Base-by-base conservation (phyloP, 345 rosid genomes). In the Citrus hindsii region DNA sequence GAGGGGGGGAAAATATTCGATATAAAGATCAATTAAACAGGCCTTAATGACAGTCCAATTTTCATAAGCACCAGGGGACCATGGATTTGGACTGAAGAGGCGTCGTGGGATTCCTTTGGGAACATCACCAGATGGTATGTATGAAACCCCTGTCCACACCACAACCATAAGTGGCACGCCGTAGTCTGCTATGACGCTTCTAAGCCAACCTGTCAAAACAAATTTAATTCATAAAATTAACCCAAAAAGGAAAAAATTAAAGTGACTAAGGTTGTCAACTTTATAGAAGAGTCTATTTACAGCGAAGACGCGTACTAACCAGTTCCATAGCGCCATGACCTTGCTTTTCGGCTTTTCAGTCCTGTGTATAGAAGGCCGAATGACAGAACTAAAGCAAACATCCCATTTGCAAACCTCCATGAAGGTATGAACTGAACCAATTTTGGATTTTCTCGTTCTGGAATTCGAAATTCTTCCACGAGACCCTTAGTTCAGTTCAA, bases 131-230 rank as follows among this genome's bases (percentile, higher is more conserved):
- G 89, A 74, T 64, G 98, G 97, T 64, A 92, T 90, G 88, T 94
- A 96, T 53, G 99, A 94, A 81, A 87, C 80, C 66, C 88, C 97
- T 9, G 98, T 94, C 99, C 98, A 96, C 30, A 90, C 90, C 22
- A 95, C 87, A 76, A 95, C 97, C 98, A 95, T 90, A 56, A 95
- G 84, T 68, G 99, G 99, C 77, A 96, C 97, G 63, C 98, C 99
- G 76, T 91, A 95, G 85, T 93, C 98, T 75, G 99, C 98, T 82
- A 95, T 56, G 62, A 95, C 82, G 83, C 97, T 92, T 85, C 97
- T 87, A 59, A 94, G 88, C 95, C 91, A 91, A 80, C 99, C 98
- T 92, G 86, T 56, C 2, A 79, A 77, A 56, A 80, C 62, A 25
- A 58, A 9, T 16, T 59, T 27, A 33, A 61, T 71, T 27, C 46